Conservation (phyloP, 108 stramenopile species). For the Ochromonas danica region DNA sequence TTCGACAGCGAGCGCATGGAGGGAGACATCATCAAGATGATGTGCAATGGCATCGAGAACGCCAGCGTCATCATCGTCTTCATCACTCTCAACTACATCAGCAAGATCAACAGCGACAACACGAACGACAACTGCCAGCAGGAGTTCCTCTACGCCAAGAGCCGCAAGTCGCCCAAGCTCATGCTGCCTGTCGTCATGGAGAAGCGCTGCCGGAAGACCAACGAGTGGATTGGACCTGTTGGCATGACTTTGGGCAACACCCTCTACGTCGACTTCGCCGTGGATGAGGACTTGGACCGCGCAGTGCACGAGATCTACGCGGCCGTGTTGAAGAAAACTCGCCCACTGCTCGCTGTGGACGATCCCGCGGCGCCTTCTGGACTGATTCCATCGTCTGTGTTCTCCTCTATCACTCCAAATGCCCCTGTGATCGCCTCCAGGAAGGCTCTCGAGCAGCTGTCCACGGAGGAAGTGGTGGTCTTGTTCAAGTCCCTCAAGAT, state of each 20-base stretch:
- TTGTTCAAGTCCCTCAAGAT: too few relatives aligned
- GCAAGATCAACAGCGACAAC: neutral
- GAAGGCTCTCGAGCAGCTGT: too few relatives aligned
- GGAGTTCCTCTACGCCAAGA: neutral
- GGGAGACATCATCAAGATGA: neutral
- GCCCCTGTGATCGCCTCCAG: too few relatives aligned
- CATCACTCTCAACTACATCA: neutral
- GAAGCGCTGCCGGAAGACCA: neutral
- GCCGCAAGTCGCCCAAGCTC: neutral
- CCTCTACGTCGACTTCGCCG: neutral
- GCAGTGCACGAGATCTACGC: too few relatives aligned
- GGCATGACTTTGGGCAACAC: neutral
- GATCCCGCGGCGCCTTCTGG: too few relatives aligned
- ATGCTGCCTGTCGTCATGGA: neutral
- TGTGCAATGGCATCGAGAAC: neutral
- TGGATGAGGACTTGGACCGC: too few relatives aligned
- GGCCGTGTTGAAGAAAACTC: too few relatives aligned
- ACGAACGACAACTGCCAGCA: neutral
- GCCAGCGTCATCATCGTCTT: neutral
- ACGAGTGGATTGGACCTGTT: neutral
- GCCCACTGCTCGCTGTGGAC: too few relatives aligned
- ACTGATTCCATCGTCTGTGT: too few relatives aligned
- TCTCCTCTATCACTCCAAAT: too few relatives aligned
- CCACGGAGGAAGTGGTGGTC: too few relatives aligned
- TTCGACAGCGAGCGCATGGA: conserved; percentile 4